Base-by-base conservation (phyloP, 768 basidiomycete genomes). In the Xanthoconium purpureum region DNA sequence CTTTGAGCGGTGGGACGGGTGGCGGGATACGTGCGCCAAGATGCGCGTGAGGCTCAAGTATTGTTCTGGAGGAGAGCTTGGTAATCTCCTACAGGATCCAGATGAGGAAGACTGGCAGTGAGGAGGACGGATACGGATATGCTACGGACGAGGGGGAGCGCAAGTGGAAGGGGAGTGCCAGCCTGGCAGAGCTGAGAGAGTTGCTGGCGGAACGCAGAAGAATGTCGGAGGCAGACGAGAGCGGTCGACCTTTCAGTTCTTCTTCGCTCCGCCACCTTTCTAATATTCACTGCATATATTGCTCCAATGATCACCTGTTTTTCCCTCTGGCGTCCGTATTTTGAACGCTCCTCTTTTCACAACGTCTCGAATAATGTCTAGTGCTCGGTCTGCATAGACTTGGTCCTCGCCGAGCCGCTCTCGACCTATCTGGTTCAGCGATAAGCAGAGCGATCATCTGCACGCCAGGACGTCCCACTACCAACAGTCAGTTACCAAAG, bases 381-480 rank as follows among this genome's bases (percentile, higher is more conserved):
- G 66, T 0, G 78, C 85, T 59, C 83, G 82, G 17, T 66, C 63
- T 15, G 42, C 13, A 29, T 63, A 50, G 28, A 62, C 36, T 6
- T 60, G 56, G 6, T 57, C 38, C 48, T 63, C 47, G 47, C 24
- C n/a, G 55, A 62, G 61, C 63, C 66, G 57, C 68, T 63, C 52
- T 58, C 73, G 56, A 57, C 68, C 70, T 71, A 54, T 24, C 24
- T 24, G 24, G 24, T 24, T 98, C 97, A 0, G 92, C 94, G 59
- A 98, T 98, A 49, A 98, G 75, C 0, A 99, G 76, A 0, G 92
- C 94, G 43, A 99, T 86, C 52, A 84, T 93, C 70, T 97, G 94
- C 11, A 98, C 94, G 60, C 96, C 15, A 98, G 73, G 30, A 98
- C 80, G 67, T 99, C 97, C 97, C 97, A 99, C 88, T 98, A 61